Evolutionary conservation across 2,329 filamentous ascomycete species (phyloP), one percentile per base, ranked within the genome.

Genomic region (Phaeomoniella chlamydospora): DNA sequence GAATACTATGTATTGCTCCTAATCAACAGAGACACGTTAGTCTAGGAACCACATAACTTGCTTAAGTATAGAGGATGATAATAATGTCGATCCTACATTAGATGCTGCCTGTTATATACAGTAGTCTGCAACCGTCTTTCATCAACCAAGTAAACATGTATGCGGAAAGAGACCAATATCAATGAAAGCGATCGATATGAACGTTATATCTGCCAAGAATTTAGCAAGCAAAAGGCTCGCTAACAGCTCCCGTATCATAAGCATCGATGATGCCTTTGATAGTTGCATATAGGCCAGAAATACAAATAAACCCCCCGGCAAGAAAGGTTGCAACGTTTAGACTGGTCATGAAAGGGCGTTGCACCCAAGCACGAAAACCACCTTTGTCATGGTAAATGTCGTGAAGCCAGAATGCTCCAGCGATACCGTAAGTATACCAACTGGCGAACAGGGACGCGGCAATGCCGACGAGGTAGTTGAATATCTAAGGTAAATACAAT

Each of bases 381-480:
- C 57, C 56, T 10, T 55, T 54, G 39, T 57, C 55, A 39, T 67
- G 53, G 37, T 64, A 68, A 1, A 54, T 49, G 36, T 69, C 64
- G 44, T 68, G 60, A 11, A 70, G 50, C 66, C 65, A 70, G 41
- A 71, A 69, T 6, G 60, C 61, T 3, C 66, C 67, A 1, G 65
- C 64, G 30, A 69, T 56, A 1, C 67, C 67, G 41, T 67, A 70
- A 2, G 64, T 70, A 40, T 66, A 71, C 67, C 67, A 72, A 1
- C 61, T 57, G 2, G 67, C 67, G 40, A 72, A 72, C 5, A 70
- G 49, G 4, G 58, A 59, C 0, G 66, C 63, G 14, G 63, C 55
- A 31, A 71, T 64, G 2, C 65, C 66, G 17, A 71, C 60, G 9
- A 72, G 48, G 37, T 70, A 69, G 40, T 64, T 67, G 52, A 72